Conservation (phyloP, 129 eudicot species). For the Ambrosia trifida region DNA sequence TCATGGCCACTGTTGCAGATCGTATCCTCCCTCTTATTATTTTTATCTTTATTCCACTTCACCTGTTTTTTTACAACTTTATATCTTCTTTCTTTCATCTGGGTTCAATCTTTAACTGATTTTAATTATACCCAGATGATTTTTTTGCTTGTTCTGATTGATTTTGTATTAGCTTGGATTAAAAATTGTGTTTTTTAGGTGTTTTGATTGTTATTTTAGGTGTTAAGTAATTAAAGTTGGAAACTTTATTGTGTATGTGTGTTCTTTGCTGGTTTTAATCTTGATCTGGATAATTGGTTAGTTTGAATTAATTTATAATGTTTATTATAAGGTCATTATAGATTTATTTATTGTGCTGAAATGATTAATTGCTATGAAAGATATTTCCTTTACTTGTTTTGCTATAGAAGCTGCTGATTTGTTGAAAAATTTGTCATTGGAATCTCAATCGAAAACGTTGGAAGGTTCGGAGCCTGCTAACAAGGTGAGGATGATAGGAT, state of each 20-base stretch:
- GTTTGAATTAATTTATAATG: not conserved
- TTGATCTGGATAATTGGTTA: not conserved
- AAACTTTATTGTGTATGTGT: not conserved
- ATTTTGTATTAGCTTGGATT: not conserved
- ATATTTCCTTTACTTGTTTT: conserved; percentile 30
- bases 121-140: not conserved
- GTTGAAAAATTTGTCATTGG: conserved; percentile 73
- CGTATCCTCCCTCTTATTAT: conserved; percentile 52
- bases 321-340: not conserved
- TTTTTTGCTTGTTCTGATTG: not conserved
- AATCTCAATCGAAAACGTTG: conserved; percentile 54
- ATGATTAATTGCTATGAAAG: not conserved
- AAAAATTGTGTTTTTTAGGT: not conserved
- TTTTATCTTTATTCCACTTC: conserved; percentile 4
- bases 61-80: not conserved
- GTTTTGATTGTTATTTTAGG: not conserved
- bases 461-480: conserved; percentile 59
- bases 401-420: conserved; percentile 69
- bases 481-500: conserved; percentile 23
- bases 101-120: not conserved
- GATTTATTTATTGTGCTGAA: not conserved
- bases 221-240: too few species aligned
- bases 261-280: not conserved
- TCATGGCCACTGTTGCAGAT: conserved; percentile 74
- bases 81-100: conserved; percentile 3